These are phyloP conservation scores for Pichia sp. DNA, from an alignment of 1,139 yeast species.

Conservation along the genomic window DNA sequence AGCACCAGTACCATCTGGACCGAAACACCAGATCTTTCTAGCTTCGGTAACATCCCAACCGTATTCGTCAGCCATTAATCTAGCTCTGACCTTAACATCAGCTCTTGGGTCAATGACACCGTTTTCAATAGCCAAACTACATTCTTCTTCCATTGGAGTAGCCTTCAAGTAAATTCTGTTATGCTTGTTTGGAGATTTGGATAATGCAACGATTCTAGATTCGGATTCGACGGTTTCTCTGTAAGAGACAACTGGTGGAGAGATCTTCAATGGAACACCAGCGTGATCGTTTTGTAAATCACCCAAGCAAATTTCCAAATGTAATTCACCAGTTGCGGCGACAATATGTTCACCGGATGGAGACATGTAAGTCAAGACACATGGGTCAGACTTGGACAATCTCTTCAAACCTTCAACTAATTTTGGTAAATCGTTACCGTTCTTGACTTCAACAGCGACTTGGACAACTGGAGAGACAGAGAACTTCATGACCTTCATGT, in stretches of 20 bases:
- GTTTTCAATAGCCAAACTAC: conserved; percentile 82
- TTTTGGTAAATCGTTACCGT: conserved; percentile 98
- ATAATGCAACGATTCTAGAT: conserved; percentile 93
- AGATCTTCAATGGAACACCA: conserved; percentile 96
- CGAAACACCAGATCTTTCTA: conserved; percentile 99
- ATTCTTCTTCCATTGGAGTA: conserved; percentile 93
- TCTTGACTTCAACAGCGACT: conserved; percentile 99
- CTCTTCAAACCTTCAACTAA: conserved; percentile 99
- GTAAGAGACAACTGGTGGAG: conserved; percentile 98
- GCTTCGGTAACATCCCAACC: conserved; percentile 99
- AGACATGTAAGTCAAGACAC: conserved; percentile 83
- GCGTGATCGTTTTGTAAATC: conserved; percentile 99
- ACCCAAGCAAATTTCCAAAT: conserved; percentile 93
- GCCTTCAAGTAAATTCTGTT: conserved; percentile 99
- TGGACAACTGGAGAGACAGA: conserved; percentile 99
- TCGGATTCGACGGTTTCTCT: conserved; percentile 96
- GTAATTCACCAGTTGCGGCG: conserved; percentile 99
- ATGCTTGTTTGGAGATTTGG: conserved; percentile 99
- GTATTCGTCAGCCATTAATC: conserved; percentile 97
- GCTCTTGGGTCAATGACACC: conserved; percentile 95
- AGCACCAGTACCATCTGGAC: conserved; percentile 99
- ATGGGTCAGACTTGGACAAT: conserved; percentile 98
- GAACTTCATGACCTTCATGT: conserved; percentile 99
- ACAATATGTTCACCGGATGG: conserved; percentile 99
- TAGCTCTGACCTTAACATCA: conserved; percentile 98